Evolutionary conservation across 352 stramenopile species (phyloP), one percentile per base, ranked within the genome.

Genomic region (Globisporangium spinosum): DNA sequence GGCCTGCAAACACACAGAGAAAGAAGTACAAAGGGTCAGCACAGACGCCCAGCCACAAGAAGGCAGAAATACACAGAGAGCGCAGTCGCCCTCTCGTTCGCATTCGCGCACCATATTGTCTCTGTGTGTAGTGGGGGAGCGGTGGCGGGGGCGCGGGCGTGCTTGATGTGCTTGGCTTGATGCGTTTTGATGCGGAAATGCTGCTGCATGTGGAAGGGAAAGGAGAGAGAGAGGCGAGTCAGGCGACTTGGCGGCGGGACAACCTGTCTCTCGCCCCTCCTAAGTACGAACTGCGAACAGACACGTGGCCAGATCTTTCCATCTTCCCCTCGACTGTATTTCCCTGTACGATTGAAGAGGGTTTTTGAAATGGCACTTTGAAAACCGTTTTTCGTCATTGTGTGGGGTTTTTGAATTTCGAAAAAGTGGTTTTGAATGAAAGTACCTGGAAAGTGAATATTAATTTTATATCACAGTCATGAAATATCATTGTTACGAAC

Each of bases 1-100:
- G 17, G 85, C 83, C 80, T 88, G 55, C 22, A 58, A 65, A 38
- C 34, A 51, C 43, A 51, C 51, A 62, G 35, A 51, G 34, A 59
- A 23, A 17, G 17, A 34, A 53, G 9, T 20, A 3, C 4, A 32
- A 1, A 6, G 7, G 15, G 25, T 35, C 58, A 54, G 35, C 23
- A 64, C 27, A 40, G 17, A 15, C 1, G 15, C 4, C 29, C 29
- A 32, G 2, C 10, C 27, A 43, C 32, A 32, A 9, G 23, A 12
- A 25, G 45, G 20, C 20, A 20, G 10, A 54, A 10, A 25, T 20
- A 27, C 3, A 13, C 7, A 54, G 20, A 47, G 29, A 32, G 29
- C 29, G 29, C 29, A 32, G 7, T 7, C 40, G 10, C 13, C 4
- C 12, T 47, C 20, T 47, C 13, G 40, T n/a, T 25, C 45, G 20